A percentile compares a stretch with the other conserved stretches of the same genome.
These are phyloP conservation scores for Linum usitatissimum DNA, from an alignment of 345 rosid species.

Conservation along the genomic window DNA sequence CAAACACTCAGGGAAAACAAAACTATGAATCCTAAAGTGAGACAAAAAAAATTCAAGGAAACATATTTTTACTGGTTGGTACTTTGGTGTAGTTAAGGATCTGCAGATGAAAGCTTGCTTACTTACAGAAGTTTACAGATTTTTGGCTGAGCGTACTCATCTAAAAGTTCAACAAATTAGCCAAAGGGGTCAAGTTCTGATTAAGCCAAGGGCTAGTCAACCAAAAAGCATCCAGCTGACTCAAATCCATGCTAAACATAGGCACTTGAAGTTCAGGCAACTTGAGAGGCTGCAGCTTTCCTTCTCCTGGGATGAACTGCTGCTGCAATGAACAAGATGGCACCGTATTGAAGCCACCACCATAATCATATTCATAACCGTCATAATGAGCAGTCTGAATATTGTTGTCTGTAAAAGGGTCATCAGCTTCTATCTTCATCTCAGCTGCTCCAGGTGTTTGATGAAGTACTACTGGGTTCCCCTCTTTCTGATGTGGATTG, in stretches of 20 bases:
- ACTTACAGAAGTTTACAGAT: too few relatives aligned
- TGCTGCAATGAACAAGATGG: background rate
- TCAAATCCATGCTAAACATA: background rate
- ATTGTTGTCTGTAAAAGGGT: too few relatives aligned
- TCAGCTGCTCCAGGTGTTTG: background rate
- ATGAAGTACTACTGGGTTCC: background rate
- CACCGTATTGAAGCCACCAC: background rate
- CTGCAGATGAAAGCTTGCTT: too few relatives aligned
- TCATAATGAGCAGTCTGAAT: background rate
- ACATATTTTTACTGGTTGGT: too few relatives aligned
- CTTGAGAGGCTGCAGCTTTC: background rate
- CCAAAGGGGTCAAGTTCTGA: background rate
- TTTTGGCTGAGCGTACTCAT: too few relatives aligned
- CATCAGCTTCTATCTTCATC: background rate
- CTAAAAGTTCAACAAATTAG: background rate
- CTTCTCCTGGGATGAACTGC: background rate
- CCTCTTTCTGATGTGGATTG: background rate
- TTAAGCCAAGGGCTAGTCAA: slow-evolving; percentile 3
- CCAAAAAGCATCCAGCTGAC: slow-evolving; percentile 1
- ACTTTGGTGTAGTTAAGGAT: too few relatives aligned
- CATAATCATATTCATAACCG: background rate
- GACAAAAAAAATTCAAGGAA: too few relatives aligned
- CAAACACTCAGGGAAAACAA: too few relatives aligned
- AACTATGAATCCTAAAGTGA: too few relatives aligned
- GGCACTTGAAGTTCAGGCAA: slow-evolving; percentile 6